A percentile compares a stretch with the other conserved stretches of the same genome.
phyloP scores from a whole-genome alignment of 345 rosid species.

The Eucalyptus albens region DNA sequence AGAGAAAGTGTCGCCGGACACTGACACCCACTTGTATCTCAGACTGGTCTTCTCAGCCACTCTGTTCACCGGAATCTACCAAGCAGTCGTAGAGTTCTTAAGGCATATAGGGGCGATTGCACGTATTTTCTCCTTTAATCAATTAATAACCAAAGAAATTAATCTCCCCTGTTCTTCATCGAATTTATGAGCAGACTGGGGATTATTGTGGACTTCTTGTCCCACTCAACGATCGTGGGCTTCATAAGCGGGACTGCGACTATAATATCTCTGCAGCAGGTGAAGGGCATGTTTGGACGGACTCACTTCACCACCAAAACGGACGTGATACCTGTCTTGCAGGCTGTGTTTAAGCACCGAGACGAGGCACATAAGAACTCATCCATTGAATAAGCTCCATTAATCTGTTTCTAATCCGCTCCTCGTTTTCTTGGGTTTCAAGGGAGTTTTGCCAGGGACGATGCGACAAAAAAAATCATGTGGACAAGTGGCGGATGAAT shows the following conservation, averaged over 20 bases:
- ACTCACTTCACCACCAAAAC: slow-evolving; percentile 54
- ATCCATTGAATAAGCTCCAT: neutral
- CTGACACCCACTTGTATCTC: slow-evolving; percentile 45
- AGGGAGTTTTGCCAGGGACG: neutral
- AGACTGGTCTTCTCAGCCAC: slow-evolving; percentile 56
- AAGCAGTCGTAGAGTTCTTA: slow-evolving; percentile 37
- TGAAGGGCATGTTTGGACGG: slow-evolving; percentile 72
- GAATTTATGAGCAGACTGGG: slow-evolving; percentile 29
- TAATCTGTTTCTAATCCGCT: neutral
- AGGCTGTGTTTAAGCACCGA: slow-evolving; percentile 24
- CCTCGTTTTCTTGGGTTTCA: neutral
- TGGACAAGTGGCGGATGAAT: neutral
- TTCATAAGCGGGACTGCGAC: slow-evolving; percentile 90
- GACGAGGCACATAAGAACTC: slow-evolving; percentile 27
- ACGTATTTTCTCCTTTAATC: neutral
- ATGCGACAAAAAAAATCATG: neutral
- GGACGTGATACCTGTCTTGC: slow-evolving; percentile 58
- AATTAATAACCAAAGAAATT: neutral
- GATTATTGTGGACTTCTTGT: slow-evolving; percentile 72
- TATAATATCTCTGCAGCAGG: slow-evolving; percentile 62
- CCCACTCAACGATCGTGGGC: slow-evolving; percentile 86
- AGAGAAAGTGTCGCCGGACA: slow-evolving; percentile 10
- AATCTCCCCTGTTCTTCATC: neutral
- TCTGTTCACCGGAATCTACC: slow-evolving; percentile 64
- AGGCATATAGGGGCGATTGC: slow-evolving; percentile 15